These are phyloP conservation scores for Saccharomycopsis olivae DNA, from an alignment of 805 yeast species.

Conservation along the genomic window DNA sequence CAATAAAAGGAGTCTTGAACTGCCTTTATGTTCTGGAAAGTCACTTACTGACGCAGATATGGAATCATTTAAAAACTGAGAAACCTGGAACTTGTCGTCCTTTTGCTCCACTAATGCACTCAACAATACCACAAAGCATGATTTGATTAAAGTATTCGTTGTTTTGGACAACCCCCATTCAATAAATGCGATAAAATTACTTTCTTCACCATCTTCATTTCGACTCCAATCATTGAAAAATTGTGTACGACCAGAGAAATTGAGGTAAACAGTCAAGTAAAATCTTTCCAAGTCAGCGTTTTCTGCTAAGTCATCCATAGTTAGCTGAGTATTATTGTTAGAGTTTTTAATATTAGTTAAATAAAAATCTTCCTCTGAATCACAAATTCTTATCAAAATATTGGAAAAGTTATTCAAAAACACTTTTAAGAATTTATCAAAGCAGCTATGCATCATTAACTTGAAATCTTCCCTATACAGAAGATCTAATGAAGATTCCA, in stretches of 20 bases:
- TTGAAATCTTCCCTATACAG: background rate
- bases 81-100: slow-evolving; percentile 40
- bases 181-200: slow-evolving; percentile 63
- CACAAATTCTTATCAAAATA: slow-evolving; percentile 26
- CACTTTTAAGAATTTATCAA: slow-evolving; percentile 19
- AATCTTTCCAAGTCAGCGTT: slow-evolving; percentile 84
- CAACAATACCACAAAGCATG: slow-evolving; percentile 71
- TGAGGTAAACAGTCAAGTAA: slow-evolving; percentile 33
- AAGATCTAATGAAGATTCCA: slow-evolving; percentile 7
- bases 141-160: slow-evolving; percentile 65
- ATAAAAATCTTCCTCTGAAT: slow-evolving; percentile 20
- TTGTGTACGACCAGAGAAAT: background rate
- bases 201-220: background rate
- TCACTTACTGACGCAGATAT: background rate
- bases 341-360: slow-evolving; percentile 20
- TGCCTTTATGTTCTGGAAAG: background rate
- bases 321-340: slow-evolving; percentile 22
- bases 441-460: slow-evolving; percentile 4
- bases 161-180: slow-evolving; percentile 79
- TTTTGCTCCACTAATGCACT: slow-evolving; percentile 49
- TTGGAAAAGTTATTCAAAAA: slow-evolving; percentile 28
- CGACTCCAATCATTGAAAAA: background rate
- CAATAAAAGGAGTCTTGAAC: background rate
- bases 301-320: slow-evolving; percentile 53
- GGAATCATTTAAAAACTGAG: slow-evolving; percentile 32